Base-by-base conservation (phyloP, 1,284 basidiomycete genomes). In the Sporisorium sorghi region DNA sequence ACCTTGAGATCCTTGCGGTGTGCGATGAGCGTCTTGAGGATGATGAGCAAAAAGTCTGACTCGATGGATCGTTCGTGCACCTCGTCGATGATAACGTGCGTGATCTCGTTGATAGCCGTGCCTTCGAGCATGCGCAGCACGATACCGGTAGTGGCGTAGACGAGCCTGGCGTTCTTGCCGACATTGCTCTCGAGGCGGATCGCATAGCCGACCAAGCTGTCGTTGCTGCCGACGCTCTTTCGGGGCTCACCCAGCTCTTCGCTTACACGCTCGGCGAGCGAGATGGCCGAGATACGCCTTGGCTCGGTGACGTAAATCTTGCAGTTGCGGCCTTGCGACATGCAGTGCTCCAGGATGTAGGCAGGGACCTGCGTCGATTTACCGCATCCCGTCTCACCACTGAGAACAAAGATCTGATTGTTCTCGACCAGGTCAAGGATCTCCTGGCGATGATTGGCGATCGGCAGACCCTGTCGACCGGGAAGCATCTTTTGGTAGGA, bases 321-420 rank as follows among this genome's bases (percentile, higher is more conserved):
- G 87, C 94, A 97, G 52, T 90, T 88, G 76, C 88, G 89, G 19
- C 95, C 96, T 62, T 88, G 88, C 6, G 90, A 89, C 17, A 98
- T 88, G 56, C 93, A 90, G 81, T 97, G 90, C 84, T 99, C 97
- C 10, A 99, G 88, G 66, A 99, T 92, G 86, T 94, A 99, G 0
- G 93, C 89, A 1, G 97, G 97, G 4, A 99, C 89, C 86, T 99
- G 97, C 0, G 97, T 99, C 1, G 95, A 97, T 86, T 99, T 99
- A 15, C 96, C 97, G 80, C 94, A 99, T 77, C 97, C 97, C 5
- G 97, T 99, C 86, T 99, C 97, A 46, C 97, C 97, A 79, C 94
- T 96, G 0, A 99, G 87, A 0, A 99, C 94, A 40, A 98, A 87
- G 17, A 97, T 89, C 81, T 97, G 95, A 6, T 90, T 90, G n/a